Base-by-base conservation (phyloP, 2,329 filamentous ascomycete species). In the Penicillium sp. region DNA sequence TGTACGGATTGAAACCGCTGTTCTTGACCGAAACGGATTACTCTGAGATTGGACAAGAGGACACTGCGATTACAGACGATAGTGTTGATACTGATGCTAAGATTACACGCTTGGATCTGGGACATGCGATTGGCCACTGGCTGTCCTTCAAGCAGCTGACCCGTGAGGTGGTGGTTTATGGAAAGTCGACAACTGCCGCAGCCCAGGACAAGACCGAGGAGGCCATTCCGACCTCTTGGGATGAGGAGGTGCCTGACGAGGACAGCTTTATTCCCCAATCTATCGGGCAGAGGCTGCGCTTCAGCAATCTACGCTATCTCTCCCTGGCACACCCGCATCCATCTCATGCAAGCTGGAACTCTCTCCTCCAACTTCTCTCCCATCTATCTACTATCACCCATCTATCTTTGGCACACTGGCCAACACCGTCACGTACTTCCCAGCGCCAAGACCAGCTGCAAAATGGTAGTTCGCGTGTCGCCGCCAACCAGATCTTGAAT, bases 331-430 rank as follows among this genome's bases (percentile, higher is more conserved):
- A 79, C 37, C 76, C 69, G 9, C 50, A 48, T n/a, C 54, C 54
- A 5, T 45, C 37, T 2, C 64, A 64, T 16, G 71, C 72, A 1
- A 77, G 70, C 8, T 84, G 80, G 80, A 60, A 68, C 10, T 70
- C 75, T 4, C 67, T 84, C 2, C 63, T 83, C 2, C 60, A 65
- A 1, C 56, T 83, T 1, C 68, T 79, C 0, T 68, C 72, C 0
- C 67, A 75, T 17, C 59, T 80, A 1, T 68, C 75, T n/a, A 78
- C 71, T 3, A 57, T 84, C 16, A 81, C 78, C 0, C 79, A 83
- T 48, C 66, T 84, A 2, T 83, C 79, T 0, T 67, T 84, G 2
- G 79, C 79, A 2, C 70, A 79, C 56, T 84, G 80, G 80, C 78
- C 79, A 2, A 63, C 69, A 14, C 80, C 80, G 2, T 77, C 74